Percentiles rank a stretch among this genome's conserved stretches.
Conservation (phyloP, 2,329 filamentous ascomycete species). For the Fusarium denticulatum region DNA sequence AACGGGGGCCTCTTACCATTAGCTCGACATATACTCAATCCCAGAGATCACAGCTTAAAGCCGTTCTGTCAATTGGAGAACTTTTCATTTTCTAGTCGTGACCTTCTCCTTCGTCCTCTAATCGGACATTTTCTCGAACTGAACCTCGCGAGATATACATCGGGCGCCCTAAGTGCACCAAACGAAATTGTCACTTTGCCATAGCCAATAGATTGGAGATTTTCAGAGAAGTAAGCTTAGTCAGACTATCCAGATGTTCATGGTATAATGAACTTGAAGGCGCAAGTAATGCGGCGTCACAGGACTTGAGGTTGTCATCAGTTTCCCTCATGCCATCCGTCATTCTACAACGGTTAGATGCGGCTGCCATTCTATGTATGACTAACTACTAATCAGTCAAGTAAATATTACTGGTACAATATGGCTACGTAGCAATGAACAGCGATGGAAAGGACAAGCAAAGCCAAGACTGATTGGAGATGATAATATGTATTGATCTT, state of each 20-base stretch:
- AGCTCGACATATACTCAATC: too few species aligned
- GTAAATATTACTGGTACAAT: fast-evolving
- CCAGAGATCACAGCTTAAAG: too few species aligned
- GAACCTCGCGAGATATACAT: too few species aligned
- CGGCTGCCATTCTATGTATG: too few species aligned
- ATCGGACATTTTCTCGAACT: neutral
- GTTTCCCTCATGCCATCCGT: neutral
- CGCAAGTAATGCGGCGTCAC: fast-evolving
- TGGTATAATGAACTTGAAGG: fast-evolving
- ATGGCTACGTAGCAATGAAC: fast-evolving
- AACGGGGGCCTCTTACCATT: neutral
- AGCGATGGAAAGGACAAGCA: fast-evolving
- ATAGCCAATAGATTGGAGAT: fast-evolving
- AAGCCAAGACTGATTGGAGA: neutral
- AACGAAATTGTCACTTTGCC: neutral
- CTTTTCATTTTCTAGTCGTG: too few species aligned
- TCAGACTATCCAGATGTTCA: neutral
- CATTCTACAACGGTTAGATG: fast-evolving
- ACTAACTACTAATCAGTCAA: neutral
- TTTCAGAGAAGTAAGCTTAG: neutral
- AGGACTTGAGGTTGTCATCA: neutral
- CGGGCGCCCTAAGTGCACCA: too few species aligned
- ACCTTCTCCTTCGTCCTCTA: too few species aligned
- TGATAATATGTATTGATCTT: slow-evolving; percentile 9
- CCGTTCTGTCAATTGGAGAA: neutral